Base-by-base conservation (phyloP, 176 grass and related monocot species). In the Dendrocalamus sinicus region DNA sequence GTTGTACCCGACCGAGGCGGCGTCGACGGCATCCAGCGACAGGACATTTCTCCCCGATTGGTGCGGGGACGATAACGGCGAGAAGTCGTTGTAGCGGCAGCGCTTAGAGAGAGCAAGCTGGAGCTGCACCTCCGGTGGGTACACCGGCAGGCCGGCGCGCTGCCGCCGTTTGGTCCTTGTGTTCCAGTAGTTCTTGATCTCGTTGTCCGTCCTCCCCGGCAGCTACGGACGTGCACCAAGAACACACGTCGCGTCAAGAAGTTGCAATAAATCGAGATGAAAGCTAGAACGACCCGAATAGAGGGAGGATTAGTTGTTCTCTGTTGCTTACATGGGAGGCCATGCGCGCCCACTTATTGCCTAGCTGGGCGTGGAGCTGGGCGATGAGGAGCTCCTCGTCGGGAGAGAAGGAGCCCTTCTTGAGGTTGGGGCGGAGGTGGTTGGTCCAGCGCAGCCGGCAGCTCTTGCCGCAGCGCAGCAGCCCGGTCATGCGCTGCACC, bases 141-240 rank as follows among this genome's bases (percentile, higher is more conserved):
- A 95, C 40, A 92, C 24, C 0, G 93, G 93, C 46, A 91, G 68
- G 22, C 88, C 91, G 44, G 86, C 80, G 4, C 89, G 93, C 76
- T 85, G 91, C 35, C 86, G 89, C 23, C 93, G 83, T 80, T 95
- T 95, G 11, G 87, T 39, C 78, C 89, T 90, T 11, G 97, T 99
- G 85, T 99, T 99, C 97, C 97, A 99, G 72, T 99, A 99, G 82
- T 99, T 99, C 88, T 99, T 99, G 82, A 99, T 96, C 92, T 99
- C 97, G 76, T 99, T 99, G 66, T 99, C 97, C 2, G 97, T 99
- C 73, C 97, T 89, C n/a, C 96, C 94, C 2, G 97, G 97, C 4
- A 99, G 52, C 88, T 91, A 26, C 10, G 8, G 46, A 79, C 60
- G 50, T 41, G 30, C 44, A 39, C 20, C 9, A 12, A 70, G 10